These are phyloP conservation scores for Candida cerambycidarum DNA, from an alignment of 805 yeast species.

Conservation along the genomic window DNA sequence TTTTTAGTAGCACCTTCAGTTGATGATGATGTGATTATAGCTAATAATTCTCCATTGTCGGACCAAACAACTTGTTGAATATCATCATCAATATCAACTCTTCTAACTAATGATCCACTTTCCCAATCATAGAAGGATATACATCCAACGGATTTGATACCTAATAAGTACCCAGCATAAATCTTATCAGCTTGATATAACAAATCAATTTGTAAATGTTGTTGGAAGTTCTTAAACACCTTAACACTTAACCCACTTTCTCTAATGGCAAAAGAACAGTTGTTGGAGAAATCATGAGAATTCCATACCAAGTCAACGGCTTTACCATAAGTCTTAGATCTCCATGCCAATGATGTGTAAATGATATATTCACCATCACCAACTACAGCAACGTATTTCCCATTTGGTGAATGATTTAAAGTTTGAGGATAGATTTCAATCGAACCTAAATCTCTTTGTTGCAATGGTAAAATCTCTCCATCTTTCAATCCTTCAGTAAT, in stretches of 20 bases:
- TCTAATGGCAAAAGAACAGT: constrained; percentile 71
- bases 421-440: constrained; percentile 91
- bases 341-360: constrained; percentile 97
- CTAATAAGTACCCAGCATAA: constrained; percentile 86
- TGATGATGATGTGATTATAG: constrained; percentile 51
- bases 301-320: constrained; percentile 96
- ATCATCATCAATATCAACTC: constrained; percentile 77
- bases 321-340: constrained; percentile 89
- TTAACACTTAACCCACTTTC: constrained; percentile 65
- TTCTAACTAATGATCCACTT: constrained; percentile 74
- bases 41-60: constrained; percentile 85
- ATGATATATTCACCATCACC: constrained; percentile 98
- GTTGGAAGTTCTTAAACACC: constrained; percentile 82
- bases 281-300: constrained; percentile 68
- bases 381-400: constrained; percentile 92
- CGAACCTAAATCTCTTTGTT: constrained; percentile 88
- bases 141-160: constrained; percentile 80
- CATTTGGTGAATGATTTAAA: constrained; percentile 91
- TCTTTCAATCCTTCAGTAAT: constrained; percentile 69
- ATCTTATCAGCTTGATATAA: constrained; percentile 75
- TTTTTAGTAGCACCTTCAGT: constrained; percentile 14
- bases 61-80: constrained; percentile 87
- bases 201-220: constrained; percentile 63
- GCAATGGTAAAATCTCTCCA: constrained; percentile 75
- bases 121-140: constrained; percentile 95